These are phyloP conservation scores for Micractinium conductrix DNA, from an alignment of 139 green algal genomes.

Conservation along the genomic window DNA sequence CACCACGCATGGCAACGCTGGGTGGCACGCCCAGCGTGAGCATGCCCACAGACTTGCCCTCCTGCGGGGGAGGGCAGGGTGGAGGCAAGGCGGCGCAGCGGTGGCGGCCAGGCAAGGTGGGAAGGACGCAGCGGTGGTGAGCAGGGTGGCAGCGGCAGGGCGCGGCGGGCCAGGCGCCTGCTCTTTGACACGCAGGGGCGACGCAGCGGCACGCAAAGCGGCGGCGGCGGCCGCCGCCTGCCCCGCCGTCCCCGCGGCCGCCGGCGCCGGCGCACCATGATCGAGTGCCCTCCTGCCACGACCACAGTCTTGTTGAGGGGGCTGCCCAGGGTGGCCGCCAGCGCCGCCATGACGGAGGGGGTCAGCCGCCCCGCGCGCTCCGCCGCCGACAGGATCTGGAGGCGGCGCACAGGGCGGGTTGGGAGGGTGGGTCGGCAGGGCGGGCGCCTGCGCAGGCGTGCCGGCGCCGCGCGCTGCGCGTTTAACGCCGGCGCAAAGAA, in stretches of 20 bases:
- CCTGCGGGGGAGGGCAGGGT: slow-evolving; percentile 18
- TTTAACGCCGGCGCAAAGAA: no score
- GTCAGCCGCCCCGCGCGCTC: slow-evolving; percentile 24
- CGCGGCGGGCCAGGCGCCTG: not conserved
- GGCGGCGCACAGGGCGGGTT: no score
- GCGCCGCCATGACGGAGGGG: slow-evolving; percentile 32
- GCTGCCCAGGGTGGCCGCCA: slow-evolving; percentile 20
- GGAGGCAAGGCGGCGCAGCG: not conserved
- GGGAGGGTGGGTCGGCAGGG: no score
- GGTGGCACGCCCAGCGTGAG: slow-evolving; percentile 46
- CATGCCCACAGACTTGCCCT: slow-evolving; percentile 49
- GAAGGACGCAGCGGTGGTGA: not conserved
- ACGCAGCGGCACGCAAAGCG: not conserved
- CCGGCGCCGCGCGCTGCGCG: no score
- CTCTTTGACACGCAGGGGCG: no score
- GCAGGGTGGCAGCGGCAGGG: not conserved
- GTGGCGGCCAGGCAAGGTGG: not conserved
- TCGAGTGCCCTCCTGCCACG: slow-evolving; percentile 28
- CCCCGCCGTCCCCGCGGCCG: not conserved
- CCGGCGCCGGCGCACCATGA: slow-evolving; percentile 23
- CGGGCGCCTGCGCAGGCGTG: no score
- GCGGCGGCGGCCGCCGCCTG: no score
- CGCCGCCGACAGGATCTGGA: slow-evolving; percentile 22
- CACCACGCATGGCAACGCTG: slow-evolving; percentile 37
- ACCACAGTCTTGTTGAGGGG: not conserved